Base-by-base conservation (phyloP, 2,329 filamentous ascomycete genomes). In the Pseudogymnoascus sp. region DNA sequence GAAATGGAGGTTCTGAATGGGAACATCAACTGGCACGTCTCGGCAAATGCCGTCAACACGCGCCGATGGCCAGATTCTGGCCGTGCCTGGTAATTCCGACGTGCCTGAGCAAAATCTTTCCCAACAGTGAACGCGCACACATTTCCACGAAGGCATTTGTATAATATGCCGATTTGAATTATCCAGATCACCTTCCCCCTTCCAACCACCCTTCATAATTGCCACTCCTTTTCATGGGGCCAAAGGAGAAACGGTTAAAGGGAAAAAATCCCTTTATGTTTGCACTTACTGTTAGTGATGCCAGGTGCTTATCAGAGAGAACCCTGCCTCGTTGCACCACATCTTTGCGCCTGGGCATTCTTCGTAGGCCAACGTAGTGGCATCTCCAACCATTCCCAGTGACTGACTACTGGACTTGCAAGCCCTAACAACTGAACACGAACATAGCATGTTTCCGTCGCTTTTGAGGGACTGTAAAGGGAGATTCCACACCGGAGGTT, bases 1-100 rank as follows among this genome's bases (percentile, higher is more conserved):
- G 51, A 57, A 57, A 57, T 57, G 51, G 51, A 57, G 51, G 51
- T 57, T 57, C 51, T 57, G 51, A 57, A 57, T 57, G 51, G 51
- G 51, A 57, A 57, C 51, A 21, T 34, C 29, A 57, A 57, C 51
- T 57, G 51, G 51, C 51, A 57, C 29, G 51, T 57, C 29, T 57
- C 51, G 51, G 51, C 16, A 57, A 57, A 57, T 57, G 51, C 51
- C 51, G 51, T n/a, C 51, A 57, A 21, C 51, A 14, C 45, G 45
- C 47, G 51, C 51, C 51, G 51, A 57, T 57, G 29, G 29, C 29
- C 51, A 57, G 51, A 57, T 57, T 57, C 51, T 57, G 51, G 51
- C 51, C n/a, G 29, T 57, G 51, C 51, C 51, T 57, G 47, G 34
- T 57, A 57, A 57, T 57, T 57, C 29, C 51, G 51, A 57, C n/a